These are phyloP conservation scores for Capronia americana DNA, from an alignment of 2,329 filamentous ascomycete species.

Conservation along the genomic window DNA sequence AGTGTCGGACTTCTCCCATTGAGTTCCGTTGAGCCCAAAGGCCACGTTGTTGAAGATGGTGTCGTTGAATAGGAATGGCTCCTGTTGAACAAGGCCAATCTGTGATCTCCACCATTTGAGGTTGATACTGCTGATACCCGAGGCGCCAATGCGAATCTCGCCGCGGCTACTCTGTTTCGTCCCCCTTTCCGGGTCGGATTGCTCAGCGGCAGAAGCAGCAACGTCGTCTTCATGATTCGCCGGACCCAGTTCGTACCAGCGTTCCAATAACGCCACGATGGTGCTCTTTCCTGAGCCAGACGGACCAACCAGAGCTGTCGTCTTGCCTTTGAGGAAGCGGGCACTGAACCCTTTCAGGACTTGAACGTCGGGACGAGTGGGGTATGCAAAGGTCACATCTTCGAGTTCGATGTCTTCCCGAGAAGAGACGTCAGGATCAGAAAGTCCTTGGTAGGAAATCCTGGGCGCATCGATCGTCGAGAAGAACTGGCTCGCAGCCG, in stretches of 20 bases:
- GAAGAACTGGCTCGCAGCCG: slow-evolving; percentile 81
- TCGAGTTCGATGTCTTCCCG: slow-evolving; percentile 70
- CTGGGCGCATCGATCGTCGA: slow-evolving; percentile 76
- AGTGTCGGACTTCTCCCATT: slow-evolving; percentile 46
- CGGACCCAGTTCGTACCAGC: slow-evolving; percentile 49
- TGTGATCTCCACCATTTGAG: slow-evolving; percentile 65
- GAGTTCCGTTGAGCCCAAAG: slow-evolving; percentile 57
- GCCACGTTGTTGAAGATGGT: slow-evolving; percentile 69
- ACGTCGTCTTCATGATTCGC: slow-evolving; percentile 12
- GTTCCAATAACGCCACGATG: slow-evolving; percentile 51
- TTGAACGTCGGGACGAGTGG: slow-evolving; percentile 51
- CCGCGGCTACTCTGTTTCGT: slow-evolving; percentile 45
- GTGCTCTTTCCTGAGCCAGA: slow-evolving; percentile 57
- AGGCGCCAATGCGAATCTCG: slow-evolving; percentile 60
- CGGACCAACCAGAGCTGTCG: slow-evolving; percentile 54
- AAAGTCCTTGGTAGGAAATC: slow-evolving; percentile 44
- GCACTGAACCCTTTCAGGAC: slow-evolving; percentile 47
- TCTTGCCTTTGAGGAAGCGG: slow-evolving; percentile 46
- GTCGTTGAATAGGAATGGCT: slow-evolving; percentile 72
- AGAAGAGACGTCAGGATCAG: slow-evolving; percentile 59
- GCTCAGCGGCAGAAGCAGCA: not conserved
- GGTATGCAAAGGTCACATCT: slow-evolving; percentile 75
- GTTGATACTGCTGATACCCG: slow-evolving; percentile 63
- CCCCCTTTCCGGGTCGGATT: slow-evolving; percentile 5
- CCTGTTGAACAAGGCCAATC: slow-evolving; percentile 71